phyloP scores from a whole-genome alignment of 768 basidiomycete genomes.

The Leccinum incarnatum region DNA sequence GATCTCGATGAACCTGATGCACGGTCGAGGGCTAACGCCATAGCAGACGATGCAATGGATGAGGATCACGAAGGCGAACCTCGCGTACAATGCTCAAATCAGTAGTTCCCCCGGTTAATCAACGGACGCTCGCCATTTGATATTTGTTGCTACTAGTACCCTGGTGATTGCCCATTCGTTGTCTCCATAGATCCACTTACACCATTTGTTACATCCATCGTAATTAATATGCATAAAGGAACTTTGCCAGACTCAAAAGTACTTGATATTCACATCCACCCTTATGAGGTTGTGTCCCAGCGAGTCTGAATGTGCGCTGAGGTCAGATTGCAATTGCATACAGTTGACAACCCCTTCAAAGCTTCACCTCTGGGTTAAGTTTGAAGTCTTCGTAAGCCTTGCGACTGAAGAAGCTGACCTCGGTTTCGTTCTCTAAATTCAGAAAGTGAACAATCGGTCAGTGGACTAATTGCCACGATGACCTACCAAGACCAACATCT shows the following conservation, averaged over 20 bases:
- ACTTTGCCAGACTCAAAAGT: neutral
- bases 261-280: neutral
- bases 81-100: slow-evolving; percentile 94
- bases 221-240: slow-evolving; percentile 28
- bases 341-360: neutral
- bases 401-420: slow-evolving; percentile 88
- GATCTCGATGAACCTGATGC: slow-evolving; percentile 77
- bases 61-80: slow-evolving; percentile 86
- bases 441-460: neutral
- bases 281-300: slow-evolving; percentile 26
- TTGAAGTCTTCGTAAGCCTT: slow-evolving; percentile 80
- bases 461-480: neutral
- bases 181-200: slow-evolving; percentile 30
- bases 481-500: slow-evolving; percentile 73
- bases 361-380: slow-evolving; percentile 64
- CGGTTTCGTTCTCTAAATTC: slow-evolving; percentile 85
- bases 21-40: slow-evolving; percentile 41
- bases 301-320: slow-evolving; percentile 18
- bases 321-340: neutral
- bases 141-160: slow-evolving; percentile 23
- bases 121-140: slow-evolving; percentile 16
- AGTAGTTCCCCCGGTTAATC: slow-evolving; percentile 42
- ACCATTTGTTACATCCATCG: slow-evolving; percentile 28
- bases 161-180: slow-evolving; percentile 16
- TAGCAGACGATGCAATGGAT: slow-evolving; percentile 84